A percentile compares a stretch with the other conserved stretches of the same genome.
phyloP scores from a whole-genome alignment of 805 yeast species.

The Wickerhamomyces ciferrii region DNA sequence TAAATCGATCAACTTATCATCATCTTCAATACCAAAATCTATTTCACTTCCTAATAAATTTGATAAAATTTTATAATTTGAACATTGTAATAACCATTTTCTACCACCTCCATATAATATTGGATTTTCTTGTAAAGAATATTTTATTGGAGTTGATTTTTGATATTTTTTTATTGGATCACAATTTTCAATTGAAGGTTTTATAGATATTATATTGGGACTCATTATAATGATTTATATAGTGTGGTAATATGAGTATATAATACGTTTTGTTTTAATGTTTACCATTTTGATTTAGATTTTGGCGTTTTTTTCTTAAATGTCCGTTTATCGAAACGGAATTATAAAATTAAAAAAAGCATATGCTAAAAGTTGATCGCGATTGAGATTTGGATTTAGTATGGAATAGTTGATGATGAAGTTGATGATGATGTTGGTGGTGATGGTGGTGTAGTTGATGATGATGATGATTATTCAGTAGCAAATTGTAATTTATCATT shows the following conservation, averaged over 20 bases:
- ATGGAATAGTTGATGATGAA: background rate
- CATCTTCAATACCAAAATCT: too few relatives aligned
- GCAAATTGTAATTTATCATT: too few relatives aligned
- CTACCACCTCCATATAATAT: slow-evolving; percentile 38
- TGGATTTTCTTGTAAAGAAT: slow-evolving; percentile 21
- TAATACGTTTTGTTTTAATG: too few relatives aligned
- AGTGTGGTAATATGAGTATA: background rate
- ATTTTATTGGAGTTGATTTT: slow-evolving; percentile 11
- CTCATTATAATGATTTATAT: too few relatives aligned
- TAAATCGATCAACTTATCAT: slow-evolving; percentile 23
- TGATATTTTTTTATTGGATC: slow-evolving; percentile 13
- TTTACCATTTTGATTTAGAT: too few relatives aligned
- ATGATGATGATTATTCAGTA: too few relatives aligned
- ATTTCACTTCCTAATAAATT: too few relatives aligned
- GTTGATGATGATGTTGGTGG: background rate
- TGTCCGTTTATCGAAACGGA: too few relatives aligned
- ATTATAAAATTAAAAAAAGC: too few relatives aligned
- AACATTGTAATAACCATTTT: slow-evolving; percentile 20
- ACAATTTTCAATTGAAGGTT: slow-evolving; percentile 33
- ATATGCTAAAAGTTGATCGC: too few relatives aligned
- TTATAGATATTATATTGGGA: slow-evolving; percentile 8
- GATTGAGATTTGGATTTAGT: too few relatives aligned
- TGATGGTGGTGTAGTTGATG: background rate
- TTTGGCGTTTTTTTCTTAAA: too few relatives aligned
- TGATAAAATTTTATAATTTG: slow-evolving; percentile 3